Conservation (phyloP, 73 alveolate species). For the Stentor roeselii region DNA sequence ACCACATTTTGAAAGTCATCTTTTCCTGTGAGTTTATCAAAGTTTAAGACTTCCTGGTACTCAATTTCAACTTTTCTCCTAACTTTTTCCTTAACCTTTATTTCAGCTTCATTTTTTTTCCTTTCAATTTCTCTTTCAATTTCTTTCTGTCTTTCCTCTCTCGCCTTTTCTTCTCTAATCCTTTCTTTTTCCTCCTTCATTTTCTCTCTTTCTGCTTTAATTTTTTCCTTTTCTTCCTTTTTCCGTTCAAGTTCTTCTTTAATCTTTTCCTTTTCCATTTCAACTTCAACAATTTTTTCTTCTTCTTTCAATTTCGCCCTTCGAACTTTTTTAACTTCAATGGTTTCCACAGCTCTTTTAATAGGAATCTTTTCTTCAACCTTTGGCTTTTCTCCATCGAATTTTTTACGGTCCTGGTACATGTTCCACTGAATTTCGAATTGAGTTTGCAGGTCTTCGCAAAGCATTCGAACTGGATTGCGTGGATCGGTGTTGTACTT, state of each 20-base stretch:
- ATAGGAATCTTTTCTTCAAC: neutral
- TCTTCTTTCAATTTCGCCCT: neutral
- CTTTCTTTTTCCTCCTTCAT: neutral
- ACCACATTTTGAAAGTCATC: neutral
- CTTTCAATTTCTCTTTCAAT: neutral
- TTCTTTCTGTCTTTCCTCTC: neutral
- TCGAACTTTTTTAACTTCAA: neutral
- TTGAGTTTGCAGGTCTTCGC: conserved; percentile 26
- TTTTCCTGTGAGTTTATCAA: neutral
- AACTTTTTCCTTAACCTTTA: neutral
- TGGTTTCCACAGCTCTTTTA: neutral
- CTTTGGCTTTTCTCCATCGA: neutral
- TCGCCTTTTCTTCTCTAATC: neutral
- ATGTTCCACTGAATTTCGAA: conserved; percentile 4
- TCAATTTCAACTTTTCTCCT: neutral
- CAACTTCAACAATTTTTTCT: no score
- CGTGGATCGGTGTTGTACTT: conserved; percentile 22
- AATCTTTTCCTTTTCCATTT: neutral
- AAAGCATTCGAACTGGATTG: conserved; percentile 9
- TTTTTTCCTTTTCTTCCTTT: neutral
- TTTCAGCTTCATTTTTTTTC: neutral
- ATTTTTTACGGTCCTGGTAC: neutral
- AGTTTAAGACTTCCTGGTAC: conserved; percentile 4
- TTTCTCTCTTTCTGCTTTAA: neutral
- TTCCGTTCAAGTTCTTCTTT: neutral